Evolutionary conservation across 1,284 basidiomycete genomes (phyloP).

Genomic region (Papiliotrema nemorosa): DNA sequence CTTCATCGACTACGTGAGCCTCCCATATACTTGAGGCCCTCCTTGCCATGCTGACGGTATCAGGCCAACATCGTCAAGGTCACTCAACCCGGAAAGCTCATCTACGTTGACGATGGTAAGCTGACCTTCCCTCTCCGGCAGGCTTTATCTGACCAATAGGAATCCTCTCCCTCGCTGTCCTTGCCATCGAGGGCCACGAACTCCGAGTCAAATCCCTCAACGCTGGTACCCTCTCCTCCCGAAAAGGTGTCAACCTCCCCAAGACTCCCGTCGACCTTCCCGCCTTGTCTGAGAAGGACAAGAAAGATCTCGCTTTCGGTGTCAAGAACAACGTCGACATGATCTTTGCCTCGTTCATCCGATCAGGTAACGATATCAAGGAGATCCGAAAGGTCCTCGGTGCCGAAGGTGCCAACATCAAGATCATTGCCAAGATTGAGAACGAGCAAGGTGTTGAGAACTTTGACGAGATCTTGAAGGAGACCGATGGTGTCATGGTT

Average conservation of each 20-base stretch:
- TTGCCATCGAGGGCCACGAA: constrained; percentile 74
- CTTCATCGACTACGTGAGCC: constrained; percentile 84
- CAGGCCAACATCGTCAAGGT: constrained; percentile 91
- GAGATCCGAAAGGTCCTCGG: constrained; percentile 89
- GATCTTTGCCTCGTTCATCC: constrained; percentile 97
- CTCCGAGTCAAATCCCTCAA: constrained; percentile 88
- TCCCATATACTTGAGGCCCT: not conserved
- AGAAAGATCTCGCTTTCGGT: constrained; percentile 89
- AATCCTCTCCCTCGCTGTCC: constrained; percentile 89
- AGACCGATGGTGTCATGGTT: constrained; percentile 96
- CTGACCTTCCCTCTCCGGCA: not conserved
- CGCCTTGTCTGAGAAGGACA: constrained; percentile 97
- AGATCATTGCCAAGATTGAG: constrained; percentile 98
- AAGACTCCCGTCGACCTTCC: constrained; percentile 98
- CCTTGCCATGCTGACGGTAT: constrained; percentile 13
- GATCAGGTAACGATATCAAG: constrained; percentile 82
- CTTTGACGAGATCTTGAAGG: constrained; percentile 93
- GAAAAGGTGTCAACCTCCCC: constrained; percentile 99
- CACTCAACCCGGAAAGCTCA: constrained; percentile 89
- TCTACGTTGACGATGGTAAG: constrained; percentile 93
- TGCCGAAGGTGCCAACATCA: constrained; percentile 85
- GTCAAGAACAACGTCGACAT: constrained; percentile 98
- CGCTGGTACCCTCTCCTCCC: constrained; percentile 87
- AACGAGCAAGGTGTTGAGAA: constrained; percentile 96
- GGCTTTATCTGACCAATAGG: constrained; percentile 49